phyloP scores from a whole-genome alignment of 305 asterid species.

The Solanum hybrid region DNA sequence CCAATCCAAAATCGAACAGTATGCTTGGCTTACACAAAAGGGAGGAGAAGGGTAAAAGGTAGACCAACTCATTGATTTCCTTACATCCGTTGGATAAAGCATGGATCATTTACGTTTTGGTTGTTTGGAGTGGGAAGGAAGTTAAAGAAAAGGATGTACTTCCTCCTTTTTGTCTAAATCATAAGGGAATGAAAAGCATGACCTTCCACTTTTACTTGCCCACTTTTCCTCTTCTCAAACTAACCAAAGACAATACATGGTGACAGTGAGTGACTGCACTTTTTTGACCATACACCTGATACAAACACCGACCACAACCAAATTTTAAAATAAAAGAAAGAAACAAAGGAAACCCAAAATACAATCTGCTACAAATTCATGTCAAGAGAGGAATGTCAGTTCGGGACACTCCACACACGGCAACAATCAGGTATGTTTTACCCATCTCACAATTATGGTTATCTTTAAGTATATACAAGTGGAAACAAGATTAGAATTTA shows the following conservation, averaged over 20 bases:
- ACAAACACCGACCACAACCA: not conserved
- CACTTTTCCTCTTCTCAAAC: not conserved
- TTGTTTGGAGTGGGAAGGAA: not conserved
- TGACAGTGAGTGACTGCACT: not conserved
- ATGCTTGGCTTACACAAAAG: not conserved
- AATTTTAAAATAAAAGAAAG: not conserved
- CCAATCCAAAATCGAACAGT: not conserved
- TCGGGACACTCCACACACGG: not conserved
- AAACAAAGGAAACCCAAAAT: not conserved
- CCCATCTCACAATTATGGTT: not conserved
- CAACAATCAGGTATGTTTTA: not conserved
- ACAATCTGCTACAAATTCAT: not conserved
- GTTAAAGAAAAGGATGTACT: not conserved
- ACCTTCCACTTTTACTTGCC: not conserved
- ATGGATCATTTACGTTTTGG: not conserved
- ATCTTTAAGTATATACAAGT: not conserved
- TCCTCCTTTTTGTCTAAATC: not conserved
- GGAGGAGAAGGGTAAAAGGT: not conserved
- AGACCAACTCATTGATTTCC: not conserved
- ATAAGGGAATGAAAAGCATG: not conserved
- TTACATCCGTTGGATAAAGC: not conserved
- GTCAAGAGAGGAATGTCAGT: not conserved
- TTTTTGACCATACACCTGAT: not conserved
- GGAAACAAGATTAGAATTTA: conserved; percentile 3
- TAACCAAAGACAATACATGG: not conserved